Conservation (phyloP, 2,329 filamentous ascomycete species). For the Aspergillus melleus region DNA sequence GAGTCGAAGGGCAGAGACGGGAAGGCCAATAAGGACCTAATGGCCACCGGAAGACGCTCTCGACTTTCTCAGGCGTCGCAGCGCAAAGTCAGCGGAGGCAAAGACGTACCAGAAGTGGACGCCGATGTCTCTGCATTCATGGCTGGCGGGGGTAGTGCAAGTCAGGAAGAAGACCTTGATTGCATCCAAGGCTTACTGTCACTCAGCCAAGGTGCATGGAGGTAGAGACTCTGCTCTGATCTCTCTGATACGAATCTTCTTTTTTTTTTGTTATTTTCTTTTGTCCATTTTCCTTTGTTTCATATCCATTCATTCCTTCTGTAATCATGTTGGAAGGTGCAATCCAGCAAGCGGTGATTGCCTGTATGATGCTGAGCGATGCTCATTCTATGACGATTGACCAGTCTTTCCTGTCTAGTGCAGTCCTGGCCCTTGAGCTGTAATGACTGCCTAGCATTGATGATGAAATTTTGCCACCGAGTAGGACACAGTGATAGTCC, state of each 20-base stretch:
- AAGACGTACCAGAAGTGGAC: constrained; percentile 49
- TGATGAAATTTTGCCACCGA: constrained; percentile 8
- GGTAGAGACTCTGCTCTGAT: constrained; percentile 42
- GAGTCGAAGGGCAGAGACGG: constrained; percentile 38
- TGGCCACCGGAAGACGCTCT: constrained; percentile 28
- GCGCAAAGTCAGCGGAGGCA: constrained; percentile 28
- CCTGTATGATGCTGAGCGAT: constrained; percentile 24
- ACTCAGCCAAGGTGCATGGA: constrained; percentile 90
- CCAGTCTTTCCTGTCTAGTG: constrained; percentile 8
- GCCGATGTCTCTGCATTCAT: constrained; percentile 74
- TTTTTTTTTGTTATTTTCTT: constrained; percentile 27
- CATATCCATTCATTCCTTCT: constrained; percentile 19
- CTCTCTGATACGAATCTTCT: constrained; percentile 10
- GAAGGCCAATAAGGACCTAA: constrained; percentile 23
- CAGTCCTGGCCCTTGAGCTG: constrained; percentile 6
- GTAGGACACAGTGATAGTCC: background rate
- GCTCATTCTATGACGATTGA: constrained; percentile 22
- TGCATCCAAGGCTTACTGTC: constrained; percentile 87
- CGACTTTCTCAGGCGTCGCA: constrained; percentile 24
- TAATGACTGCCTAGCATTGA: constrained; percentile 7
- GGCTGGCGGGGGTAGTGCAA: constrained; percentile 56
- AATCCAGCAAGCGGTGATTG: constrained; percentile 32
- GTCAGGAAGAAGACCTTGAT: constrained; percentile 79
- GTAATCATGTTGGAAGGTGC: constrained; percentile 26
- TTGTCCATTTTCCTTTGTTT: constrained; percentile 27